phyloP scores from a whole-genome alignment of 2,329 filamentous ascomycete genomes.

The Neoscytalidium dimidiatum region DNA sequence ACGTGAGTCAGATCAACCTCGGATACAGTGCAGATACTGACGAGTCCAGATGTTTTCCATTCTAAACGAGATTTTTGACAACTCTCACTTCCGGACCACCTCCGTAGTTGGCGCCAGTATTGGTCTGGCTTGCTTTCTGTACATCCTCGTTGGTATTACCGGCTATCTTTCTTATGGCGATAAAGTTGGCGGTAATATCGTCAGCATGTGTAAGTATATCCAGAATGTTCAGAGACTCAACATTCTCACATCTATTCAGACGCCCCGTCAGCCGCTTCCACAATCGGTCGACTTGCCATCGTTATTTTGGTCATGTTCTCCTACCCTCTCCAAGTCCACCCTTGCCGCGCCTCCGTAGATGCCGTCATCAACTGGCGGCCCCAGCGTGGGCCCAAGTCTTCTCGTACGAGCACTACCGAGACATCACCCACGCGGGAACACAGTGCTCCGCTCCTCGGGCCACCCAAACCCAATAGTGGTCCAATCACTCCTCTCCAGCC shows the following conservation, averaged over 20 bases:
- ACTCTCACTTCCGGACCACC: slow-evolving; percentile 75
- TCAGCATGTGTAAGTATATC: slow-evolving; percentile 63
- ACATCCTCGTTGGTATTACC: slow-evolving; percentile 89
- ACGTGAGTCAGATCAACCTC: slow-evolving; percentile 57
- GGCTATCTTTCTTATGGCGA: slow-evolving; percentile 96
- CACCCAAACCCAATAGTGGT: slow-evolving; percentile 23
- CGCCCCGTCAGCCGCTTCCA: slow-evolving; percentile 75
- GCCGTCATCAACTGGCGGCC: slow-evolving; percentile 94
- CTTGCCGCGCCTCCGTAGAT: slow-evolving; percentile 91
- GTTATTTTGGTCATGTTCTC: slow-evolving; percentile 96
- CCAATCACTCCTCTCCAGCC: slow-evolving; percentile 15
- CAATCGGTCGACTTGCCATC: slow-evolving; percentile 91
- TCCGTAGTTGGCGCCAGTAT: slow-evolving; percentile 81
- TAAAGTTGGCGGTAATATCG: slow-evolving; percentile 86
- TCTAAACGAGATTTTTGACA: slow-evolving; percentile 88
- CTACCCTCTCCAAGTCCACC: slow-evolving; percentile 92
- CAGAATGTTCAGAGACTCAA: slow-evolving; percentile 58
- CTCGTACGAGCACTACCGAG: background rate
- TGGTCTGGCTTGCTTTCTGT: slow-evolving; percentile 82
- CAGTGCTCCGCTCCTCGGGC: slow-evolving; percentile 33
- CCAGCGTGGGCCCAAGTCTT: slow-evolving; percentile 27
- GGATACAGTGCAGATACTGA: slow-evolving; percentile 19
- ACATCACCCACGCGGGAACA: slow-evolving; percentile 46
- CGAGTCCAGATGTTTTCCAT: slow-evolving; percentile 89
- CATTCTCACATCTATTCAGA: slow-evolving; percentile 37